Percentiles rank a stretch among this genome's conserved stretches.
These are phyloP conservation scores for Ogataea allantospora DNA, from an alignment of 805 yeast genomes.

Conservation along the genomic window DNA sequence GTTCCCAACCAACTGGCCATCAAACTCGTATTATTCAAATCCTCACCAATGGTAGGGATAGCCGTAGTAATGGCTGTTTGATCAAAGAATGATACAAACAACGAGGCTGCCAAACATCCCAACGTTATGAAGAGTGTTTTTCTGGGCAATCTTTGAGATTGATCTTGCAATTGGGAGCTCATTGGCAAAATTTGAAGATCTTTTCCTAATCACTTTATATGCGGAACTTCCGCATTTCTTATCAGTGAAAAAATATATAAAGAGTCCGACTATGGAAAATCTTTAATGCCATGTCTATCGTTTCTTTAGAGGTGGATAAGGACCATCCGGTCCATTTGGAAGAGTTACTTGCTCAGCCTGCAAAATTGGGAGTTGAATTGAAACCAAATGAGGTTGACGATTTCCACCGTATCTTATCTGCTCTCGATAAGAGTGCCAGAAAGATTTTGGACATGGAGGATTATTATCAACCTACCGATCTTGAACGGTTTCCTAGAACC, in stretches of 20 bases:
- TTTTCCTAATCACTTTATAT: neutral
- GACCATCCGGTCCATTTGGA: conserved; percentile 28
- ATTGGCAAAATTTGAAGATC: neutral
- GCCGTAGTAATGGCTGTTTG: conserved; percentile 50
- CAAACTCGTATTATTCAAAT: conserved; percentile 42
- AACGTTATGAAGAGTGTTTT: conserved; percentile 15
- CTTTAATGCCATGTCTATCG: conserved; percentile 16
- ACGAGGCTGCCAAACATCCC: conserved; percentile 19
- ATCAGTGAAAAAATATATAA: neutral
- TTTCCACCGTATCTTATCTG: conserved; percentile 28
- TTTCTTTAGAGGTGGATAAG: conserved; percentile 20
- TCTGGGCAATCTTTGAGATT: conserved; percentile 19
- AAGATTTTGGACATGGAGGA: conserved; percentile 31
- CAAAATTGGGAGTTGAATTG: conserved; percentile 26
- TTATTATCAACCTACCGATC: conserved; percentile 31
- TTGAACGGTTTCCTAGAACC: conserved; percentile 34
- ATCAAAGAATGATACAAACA: conserved; percentile 43
- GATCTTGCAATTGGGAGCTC: conserved; percentile 19
- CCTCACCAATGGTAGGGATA: conserved; percentile 45
- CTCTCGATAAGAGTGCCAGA: conserved; percentile 30
- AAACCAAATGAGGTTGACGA: conserved; percentile 26
- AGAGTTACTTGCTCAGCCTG: conserved; percentile 24
- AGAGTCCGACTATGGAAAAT: neutral
- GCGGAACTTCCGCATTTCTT: conserved; percentile 1
- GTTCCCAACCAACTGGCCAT: conserved; percentile 58